Percentiles rank a stretch among this genome's conserved stretches.
Evolutionary conservation across 805 yeast genomes (phyloP).

Genomic region (Spathaspora passalidarum): DNA sequence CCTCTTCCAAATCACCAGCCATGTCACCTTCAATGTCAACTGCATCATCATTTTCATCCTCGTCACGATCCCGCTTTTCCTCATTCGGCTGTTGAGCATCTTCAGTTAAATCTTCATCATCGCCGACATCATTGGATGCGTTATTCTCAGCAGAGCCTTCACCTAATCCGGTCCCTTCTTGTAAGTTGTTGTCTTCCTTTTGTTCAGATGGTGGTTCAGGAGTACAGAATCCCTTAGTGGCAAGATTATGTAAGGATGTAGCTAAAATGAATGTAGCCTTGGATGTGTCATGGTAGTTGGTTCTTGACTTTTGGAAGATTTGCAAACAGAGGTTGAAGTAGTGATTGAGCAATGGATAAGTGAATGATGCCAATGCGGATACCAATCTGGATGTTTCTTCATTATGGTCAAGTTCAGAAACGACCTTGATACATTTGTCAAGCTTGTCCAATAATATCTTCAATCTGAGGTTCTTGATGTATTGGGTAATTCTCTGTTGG

Average conservation of each 20-base stretch:
- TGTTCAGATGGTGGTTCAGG: constrained; percentile 77
- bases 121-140: constrained; percentile 80
- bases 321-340: constrained; percentile 50
- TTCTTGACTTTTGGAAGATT: constrained; percentile 43
- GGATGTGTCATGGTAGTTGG: constrained; percentile 51
- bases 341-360: constrained; percentile 61
- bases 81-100: constrained; percentile 75
- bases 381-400: constrained; percentile 33
- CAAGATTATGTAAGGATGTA: constrained; percentile 53
- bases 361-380: constrained; percentile 50
- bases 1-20: constrained; percentile 89
- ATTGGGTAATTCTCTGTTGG: constrained; percentile 42
- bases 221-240: constrained; percentile 86
- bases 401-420: constrained; percentile 38
- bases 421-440: constrained; percentile 26
- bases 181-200: constrained; percentile 54
- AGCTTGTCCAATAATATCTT: constrained; percentile 34
- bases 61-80: constrained; percentile 58
- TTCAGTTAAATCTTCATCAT: constrained; percentile 86
- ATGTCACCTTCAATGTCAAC: constrained; percentile 94
- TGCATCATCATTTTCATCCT: constrained; percentile 82
- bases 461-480: constrained; percentile 43
- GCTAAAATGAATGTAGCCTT: constrained; percentile 62
- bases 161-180: constrained; percentile 90
- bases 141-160: constrained; percentile 87